These are phyloP conservation scores for Rhizopus stolonifer DNA, from an alignment of 371 early-diverging fungal species.

Conservation along the genomic window DNA sequence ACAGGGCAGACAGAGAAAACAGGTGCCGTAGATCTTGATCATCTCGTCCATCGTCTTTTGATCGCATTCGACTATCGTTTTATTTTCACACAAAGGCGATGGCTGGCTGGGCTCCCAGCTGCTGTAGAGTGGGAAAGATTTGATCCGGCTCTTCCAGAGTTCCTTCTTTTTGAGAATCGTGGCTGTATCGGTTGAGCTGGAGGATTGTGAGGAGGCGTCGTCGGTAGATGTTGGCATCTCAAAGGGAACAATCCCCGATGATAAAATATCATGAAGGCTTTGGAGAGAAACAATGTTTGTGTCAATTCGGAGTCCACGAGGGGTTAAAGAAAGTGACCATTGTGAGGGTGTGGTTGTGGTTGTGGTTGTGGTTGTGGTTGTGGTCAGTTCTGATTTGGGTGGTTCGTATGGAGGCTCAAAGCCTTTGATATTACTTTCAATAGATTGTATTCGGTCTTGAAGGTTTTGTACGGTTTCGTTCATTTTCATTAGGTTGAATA, in stretches of 20 bases:
- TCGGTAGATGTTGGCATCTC: slow-evolving; percentile 5
- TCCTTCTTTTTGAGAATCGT: slow-evolving; percentile 36
- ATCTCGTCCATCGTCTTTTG: slow-evolving; percentile 19
- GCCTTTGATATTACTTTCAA: slow-evolving; percentile 34
- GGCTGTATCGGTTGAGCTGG: slow-evolving; percentile 22
- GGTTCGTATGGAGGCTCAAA: slow-evolving; percentile 24
- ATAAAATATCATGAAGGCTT: slow-evolving; percentile 39
- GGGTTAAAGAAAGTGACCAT: slow-evolving; percentile 44
- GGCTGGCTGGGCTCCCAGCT: slow-evolving; percentile 35
- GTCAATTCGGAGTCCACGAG: slow-evolving; percentile 41
- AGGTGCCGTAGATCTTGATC: slow-evolving; percentile 21
- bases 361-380: neutral
- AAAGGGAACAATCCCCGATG: slow-evolving; percentile 38
- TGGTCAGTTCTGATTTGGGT: neutral
- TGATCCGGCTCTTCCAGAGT: slow-evolving; percentile 36
- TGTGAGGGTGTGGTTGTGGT: slow-evolving; percentile 15
- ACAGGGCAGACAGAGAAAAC: slow-evolving; percentile 33
- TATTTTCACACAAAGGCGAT: too few species aligned
- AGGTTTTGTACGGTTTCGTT: slow-evolving; percentile 41
- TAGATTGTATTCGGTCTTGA: slow-evolving; percentile 31
- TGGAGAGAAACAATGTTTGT: slow-evolving; percentile 44
- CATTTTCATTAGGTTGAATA: slow-evolving; percentile 46
- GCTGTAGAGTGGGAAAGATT: slow-evolving; percentile 48
- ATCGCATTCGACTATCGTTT: too few species aligned
- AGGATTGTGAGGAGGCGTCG: slow-evolving; percentile 25